These are phyloP conservation scores for Oropetium thomaeum DNA, from an alignment of 176 grass and related monocot genomes.

Conservation along the genomic window DNA sequence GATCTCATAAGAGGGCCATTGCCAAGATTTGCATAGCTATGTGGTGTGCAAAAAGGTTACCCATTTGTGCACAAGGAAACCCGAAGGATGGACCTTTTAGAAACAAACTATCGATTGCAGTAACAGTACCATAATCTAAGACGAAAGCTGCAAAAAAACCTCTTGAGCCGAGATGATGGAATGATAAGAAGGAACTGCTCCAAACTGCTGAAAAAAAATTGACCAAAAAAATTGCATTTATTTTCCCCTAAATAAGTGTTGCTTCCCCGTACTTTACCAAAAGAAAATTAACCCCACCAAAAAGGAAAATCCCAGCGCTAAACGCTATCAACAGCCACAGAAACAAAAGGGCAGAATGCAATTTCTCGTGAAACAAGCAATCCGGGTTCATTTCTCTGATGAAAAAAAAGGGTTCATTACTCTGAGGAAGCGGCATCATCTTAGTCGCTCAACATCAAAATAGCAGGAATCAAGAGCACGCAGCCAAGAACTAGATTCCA, in stretches of 20 bases:
- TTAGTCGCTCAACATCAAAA: not conserved
- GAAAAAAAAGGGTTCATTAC: not conserved
- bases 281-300: not conserved
- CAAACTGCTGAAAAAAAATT: not conserved
- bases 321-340: not conserved
- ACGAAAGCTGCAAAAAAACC: not conserved
- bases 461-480: slow-evolving; percentile 4
- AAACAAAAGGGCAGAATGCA: not conserved
- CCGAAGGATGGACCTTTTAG: not conserved
- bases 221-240: not conserved
- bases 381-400: not conserved
- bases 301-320: not conserved
- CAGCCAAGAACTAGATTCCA: slow-evolving; percentile 7
- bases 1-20: not conserved
- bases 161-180: not conserved
- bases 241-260: slow-evolving; percentile 7
- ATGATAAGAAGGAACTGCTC: not conserved
- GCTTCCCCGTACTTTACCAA: not conserved
- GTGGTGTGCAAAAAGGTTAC: not conserved
- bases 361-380: not conserved
- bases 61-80: not conserved
- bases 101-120: not conserved
- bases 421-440: not conserved
- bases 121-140: slow-evolving; percentile 22
- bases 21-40: not conserved